These are phyloP conservation scores for Penicillium taxi DNA, from an alignment of 495 filamentous ascomycete genomes.

Conservation along the genomic window DNA sequence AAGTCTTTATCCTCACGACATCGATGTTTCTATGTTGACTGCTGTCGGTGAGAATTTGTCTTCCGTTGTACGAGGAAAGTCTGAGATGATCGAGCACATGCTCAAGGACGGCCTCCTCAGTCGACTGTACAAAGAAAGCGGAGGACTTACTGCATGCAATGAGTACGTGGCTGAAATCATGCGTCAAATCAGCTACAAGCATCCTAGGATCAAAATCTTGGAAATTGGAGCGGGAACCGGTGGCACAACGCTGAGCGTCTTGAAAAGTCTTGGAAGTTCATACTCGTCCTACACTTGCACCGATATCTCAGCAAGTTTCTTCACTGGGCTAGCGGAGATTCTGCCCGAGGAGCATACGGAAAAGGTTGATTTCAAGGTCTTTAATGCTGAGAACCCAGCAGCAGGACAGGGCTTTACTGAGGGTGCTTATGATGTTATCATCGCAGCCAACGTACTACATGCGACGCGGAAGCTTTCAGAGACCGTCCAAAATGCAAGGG, in stretches of 20 bases:
- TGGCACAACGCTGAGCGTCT: conserved; percentile 15
- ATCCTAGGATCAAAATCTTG: conserved; percentile 7
- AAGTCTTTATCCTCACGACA: not conserved
- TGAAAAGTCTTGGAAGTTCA: not conserved
- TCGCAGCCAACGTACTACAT: conserved; percentile 39
- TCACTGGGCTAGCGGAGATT: not conserved
- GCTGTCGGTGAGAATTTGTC: conserved; percentile 25
- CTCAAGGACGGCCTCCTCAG: conserved; percentile 26
- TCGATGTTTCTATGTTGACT: not conserved
- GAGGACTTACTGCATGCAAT: not conserved
- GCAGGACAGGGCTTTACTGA: conserved; percentile 26
- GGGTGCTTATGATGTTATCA: conserved; percentile 28
- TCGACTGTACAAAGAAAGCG: conserved; percentile 20
- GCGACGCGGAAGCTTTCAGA: conserved; percentile 28
- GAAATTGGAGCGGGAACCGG: conserved; percentile 22
- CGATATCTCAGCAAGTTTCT: conserved; percentile 7
- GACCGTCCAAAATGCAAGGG: conserved; percentile 31
- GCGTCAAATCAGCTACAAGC: conserved; percentile 23
- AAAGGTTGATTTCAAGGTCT: conserved; percentile 17
- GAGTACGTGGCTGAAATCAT: conserved; percentile 10
- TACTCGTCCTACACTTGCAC: conserved; percentile 41
- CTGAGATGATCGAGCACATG: conserved; percentile 32
- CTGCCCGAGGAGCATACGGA: not conserved
- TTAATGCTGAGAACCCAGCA: conserved; percentile 14
- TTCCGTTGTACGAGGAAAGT: conserved; percentile 24